Percentiles rank a stretch among this genome's conserved stretches.
phyloP scores from a whole-genome alignment of 1,284 basidiomycete species.

The Trametes pubescens region DNA sequence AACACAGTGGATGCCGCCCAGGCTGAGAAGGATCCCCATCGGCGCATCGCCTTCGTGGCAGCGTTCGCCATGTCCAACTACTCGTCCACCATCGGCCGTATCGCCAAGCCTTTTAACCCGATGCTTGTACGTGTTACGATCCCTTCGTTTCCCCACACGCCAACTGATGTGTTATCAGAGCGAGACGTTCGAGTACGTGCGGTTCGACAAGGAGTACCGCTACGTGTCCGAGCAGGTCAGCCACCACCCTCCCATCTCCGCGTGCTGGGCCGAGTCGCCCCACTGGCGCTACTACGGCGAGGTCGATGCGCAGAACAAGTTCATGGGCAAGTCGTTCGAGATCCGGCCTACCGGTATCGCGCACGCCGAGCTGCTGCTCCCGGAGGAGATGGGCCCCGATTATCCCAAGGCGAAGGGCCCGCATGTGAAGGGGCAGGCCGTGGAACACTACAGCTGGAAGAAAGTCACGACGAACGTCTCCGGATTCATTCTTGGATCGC shows the following conservation, averaged over 20 bases:
- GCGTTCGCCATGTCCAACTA: conserved; percentile 99
- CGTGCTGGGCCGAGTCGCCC: conserved; percentile 93
- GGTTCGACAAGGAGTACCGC: conserved; percentile 88
- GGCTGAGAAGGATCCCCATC: conserved; percentile 78
- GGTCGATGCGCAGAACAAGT: conserved; percentile 93
- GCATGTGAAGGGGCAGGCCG: conserved; percentile 58
- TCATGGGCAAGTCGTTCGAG: conserved; percentile 97
- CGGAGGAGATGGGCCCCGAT: conserved; percentile 64
- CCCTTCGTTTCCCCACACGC: background rate
- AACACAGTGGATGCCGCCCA: conserved; percentile 85
- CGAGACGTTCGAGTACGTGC: conserved; percentile 96
- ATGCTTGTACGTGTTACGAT: conserved; percentile 70
- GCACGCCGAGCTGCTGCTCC: conserved; percentile 86
- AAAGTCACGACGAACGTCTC: conserved; percentile 95
- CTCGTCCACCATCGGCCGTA: conserved; percentile 93
- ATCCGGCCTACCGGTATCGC: conserved; percentile 95
- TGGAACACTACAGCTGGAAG: conserved; percentile 93
- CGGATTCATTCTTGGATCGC: conserved; percentile 93
- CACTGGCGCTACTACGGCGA: conserved; percentile 94
- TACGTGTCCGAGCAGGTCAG: conserved; percentile 96
- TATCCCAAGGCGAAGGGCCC: conserved; percentile 63
- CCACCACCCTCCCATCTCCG: conserved; percentile 97
- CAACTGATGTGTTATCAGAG: conserved; percentile 46
- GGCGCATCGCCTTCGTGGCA: conserved; percentile 92
- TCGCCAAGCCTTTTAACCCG: conserved; percentile 96